Evolutionary conservation across 306 rosid species (phyloP).

Genomic region (Crataegus laevigata): DNA sequence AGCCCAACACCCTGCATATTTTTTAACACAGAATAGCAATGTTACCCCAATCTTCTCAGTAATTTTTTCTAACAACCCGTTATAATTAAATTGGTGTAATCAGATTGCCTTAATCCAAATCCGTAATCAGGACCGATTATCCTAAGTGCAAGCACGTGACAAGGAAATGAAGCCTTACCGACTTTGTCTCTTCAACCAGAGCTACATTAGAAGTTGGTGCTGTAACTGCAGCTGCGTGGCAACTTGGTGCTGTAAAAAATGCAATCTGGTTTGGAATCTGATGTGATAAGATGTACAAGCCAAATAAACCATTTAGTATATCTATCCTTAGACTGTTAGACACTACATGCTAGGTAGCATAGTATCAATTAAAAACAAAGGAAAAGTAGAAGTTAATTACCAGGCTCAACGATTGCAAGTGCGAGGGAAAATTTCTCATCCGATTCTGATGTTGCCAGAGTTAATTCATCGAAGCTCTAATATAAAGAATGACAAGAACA

Average conservation of each 20-base stretch:
- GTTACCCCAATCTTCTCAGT: background rate
- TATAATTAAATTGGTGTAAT: background rate
- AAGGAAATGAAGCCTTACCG: background rate
- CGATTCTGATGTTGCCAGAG: background rate
- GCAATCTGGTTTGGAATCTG: background rate
- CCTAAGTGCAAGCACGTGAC: background rate
- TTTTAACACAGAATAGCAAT: background rate
- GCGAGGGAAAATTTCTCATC: background rate
- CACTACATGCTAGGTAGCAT: background rate
- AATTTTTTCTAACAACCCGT: background rate
- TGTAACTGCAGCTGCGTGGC: background rate
- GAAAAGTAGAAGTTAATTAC: background rate
- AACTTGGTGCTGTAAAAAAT: background rate
- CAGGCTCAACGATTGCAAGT: background rate
- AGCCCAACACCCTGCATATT: background rate
- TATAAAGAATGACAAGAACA: background rate
- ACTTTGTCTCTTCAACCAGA: background rate
- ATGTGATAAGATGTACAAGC: background rate
- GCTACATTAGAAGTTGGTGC: background rate
- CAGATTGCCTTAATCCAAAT: background rate
- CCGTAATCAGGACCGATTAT: background rate
- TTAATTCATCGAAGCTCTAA: slow-evolving; percentile 3
- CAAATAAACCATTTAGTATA: background rate
- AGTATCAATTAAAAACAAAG: background rate
- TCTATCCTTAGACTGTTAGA: background rate